Evolutionary conservation across 1,284 basidiomycete genomes (phyloP), one percentile per base, ranked within the genome.

Genomic region (Papiliotrema laurentii): DNA sequence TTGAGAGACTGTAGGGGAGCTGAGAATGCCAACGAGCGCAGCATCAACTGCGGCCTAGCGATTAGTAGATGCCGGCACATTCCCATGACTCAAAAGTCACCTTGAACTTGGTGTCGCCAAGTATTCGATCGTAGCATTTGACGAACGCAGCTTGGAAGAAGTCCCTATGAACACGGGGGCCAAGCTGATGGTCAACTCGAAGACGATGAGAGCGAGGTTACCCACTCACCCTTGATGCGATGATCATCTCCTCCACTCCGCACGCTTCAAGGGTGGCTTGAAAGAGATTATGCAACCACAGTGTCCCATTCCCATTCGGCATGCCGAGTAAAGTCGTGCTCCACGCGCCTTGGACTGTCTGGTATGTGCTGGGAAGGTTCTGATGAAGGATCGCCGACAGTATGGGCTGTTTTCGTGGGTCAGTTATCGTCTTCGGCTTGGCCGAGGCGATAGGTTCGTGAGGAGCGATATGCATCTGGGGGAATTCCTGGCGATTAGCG

Each of bases 91-190:
- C 38, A 18, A n/a, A 27, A 36, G 54, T 45, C 35, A 63, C 64
- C 51, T 59, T 63, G 53, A 65, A 63, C 5, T 33, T 13, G 14
- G 26, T 28, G 49, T 66, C 64, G 9, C 27, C 25, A 18, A 59
- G 49, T 16, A 68, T 50, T n/a, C 54, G 55, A 7, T 39, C 31
- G 28, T 66, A 68, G 42, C 66, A 66, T 31, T 60, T 56, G 26
- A 62, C 22, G 38, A 68, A 68, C 4, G 66, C 61, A 1, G 63
- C 63, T 21, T 60, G 64, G 43, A 68, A 68, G 4, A 68, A 42
- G 11, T 63, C 64, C 28, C 41, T 51, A 46, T 68, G 59, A 13
- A 68, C 51, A 13, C 55, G 41, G 4, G 49, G 46, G 5, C 63
- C 64, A 16, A 68, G 57, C 66, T 68, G 26, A 16, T 9, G 11